Evolutionary conservation across 2,329 filamentous ascomycete species (phyloP).

Genomic region (Fusarium sulawesiense): DNA sequence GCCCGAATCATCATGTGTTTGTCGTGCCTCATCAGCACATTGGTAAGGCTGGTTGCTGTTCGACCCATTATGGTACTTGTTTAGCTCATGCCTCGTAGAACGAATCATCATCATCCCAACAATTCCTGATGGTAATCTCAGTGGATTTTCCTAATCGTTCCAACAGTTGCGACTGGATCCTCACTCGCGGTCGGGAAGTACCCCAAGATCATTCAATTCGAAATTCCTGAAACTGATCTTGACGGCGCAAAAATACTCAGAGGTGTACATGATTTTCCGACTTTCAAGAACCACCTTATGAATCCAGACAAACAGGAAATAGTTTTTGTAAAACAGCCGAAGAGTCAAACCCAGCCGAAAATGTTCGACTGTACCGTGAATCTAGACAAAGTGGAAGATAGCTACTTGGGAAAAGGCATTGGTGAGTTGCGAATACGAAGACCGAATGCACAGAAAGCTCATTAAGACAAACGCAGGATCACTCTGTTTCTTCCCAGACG

Average conservation of each 20-base stretch:
- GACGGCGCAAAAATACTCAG: background rate
- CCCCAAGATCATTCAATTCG: background rate
- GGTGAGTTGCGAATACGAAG: too few species aligned
- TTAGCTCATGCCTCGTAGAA: background rate
- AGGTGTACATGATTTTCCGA: background rate
- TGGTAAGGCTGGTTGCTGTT: background rate
- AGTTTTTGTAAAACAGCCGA: background rate
- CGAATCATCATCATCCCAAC: background rate
- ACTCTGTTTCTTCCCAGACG: too few species aligned
- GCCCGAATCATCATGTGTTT: background rate
- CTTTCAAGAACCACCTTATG: background rate
- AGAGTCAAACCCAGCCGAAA: background rate
- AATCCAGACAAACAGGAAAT: slow-evolving; percentile 2
- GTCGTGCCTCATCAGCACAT: background rate
- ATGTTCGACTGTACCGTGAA: slow-evolving; percentile 5
- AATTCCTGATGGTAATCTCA: background rate
- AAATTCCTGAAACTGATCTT: too few species aligned
- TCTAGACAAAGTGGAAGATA: background rate
- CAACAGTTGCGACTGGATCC: background rate
- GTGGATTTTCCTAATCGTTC: background rate
- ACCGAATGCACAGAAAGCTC: too few species aligned
- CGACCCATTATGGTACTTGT: background rate
- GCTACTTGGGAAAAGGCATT: background rate
- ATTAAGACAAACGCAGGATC: too few species aligned
- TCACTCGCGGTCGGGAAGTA: background rate